Base-by-base conservation (phyloP, 352 stramenopile species). In the Phytophthora gonapodyides region DNA sequence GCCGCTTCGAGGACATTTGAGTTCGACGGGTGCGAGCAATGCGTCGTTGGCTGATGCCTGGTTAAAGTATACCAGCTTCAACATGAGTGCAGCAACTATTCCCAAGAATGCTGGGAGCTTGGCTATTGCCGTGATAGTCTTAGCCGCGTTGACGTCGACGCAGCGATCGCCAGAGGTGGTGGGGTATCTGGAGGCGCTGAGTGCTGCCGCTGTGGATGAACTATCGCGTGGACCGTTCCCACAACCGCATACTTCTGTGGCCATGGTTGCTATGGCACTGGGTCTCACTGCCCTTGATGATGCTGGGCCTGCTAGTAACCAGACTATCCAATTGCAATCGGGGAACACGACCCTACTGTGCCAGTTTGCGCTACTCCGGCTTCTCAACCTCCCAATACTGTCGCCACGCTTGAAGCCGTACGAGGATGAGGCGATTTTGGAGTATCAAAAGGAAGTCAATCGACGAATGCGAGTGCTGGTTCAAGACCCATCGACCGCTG, bases 291-390 rank as follows among this genome's bases (percentile, higher is more conserved):
- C 33, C 41, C 64, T 75, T 13, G 51, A 64, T 16, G 66, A 75
- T 16, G 19, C 43, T 3, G 42, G 30, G 19, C 17, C n/a, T 40
- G 16, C 34, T 3, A 43, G 13, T 35, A 24, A 41, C 30, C 24
- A 15, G 9, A 24, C 8, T 34, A 11, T 34, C 16, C 33, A 54
- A n/a, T 46, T 50, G 7, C 50, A 40, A 15, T 55, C 57, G 9
- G 68, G 50, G 35, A 61, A 66, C 48, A 44, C 45, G 19, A 58
- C 49, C 16, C 35, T 82, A n/a, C 21, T 81, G 16, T 65, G 66
- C 40, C 63, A 73, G 11, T 78, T 84, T 45, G 64, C 70, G 16
- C 35, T 78, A n/a, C 34, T 76, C 15, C 67, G 67, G 35, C 42
- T 70, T 21, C 37, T 62, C 8, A 71, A 53, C 16, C 57, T 80